Conservation (phyloP, 2,329 filamentous ascomycete species). For the Zasmidium citrigriseum region DNA sequence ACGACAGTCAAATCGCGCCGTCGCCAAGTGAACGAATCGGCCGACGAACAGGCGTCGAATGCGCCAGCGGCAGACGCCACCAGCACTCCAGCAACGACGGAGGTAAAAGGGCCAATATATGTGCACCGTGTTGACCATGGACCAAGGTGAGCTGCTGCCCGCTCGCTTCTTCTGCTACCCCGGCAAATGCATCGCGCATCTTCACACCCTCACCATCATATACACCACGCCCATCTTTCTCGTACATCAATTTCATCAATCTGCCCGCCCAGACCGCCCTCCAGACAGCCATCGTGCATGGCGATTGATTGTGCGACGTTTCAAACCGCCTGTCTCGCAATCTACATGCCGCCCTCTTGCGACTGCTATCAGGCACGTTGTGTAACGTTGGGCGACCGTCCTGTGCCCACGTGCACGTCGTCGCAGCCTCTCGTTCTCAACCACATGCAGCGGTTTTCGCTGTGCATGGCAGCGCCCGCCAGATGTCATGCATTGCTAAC, state of each 20-base stretch:
- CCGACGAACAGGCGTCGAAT: not conserved
- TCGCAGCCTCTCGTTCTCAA: slow-evolving; percentile 8
- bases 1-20: not conserved
- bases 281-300: slow-evolving; percentile 15
- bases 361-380: slow-evolving; percentile 13
- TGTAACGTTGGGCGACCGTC: slow-evolving; percentile 29
- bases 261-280: not conserved
- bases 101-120: slow-evolving; percentile 19
- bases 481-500: slow-evolving; percentile 39
- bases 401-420: slow-evolving; percentile 22
- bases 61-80: not conserved
- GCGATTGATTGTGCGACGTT: slow-evolving; percentile 17
- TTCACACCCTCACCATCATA: slow-evolving; percentile 11
- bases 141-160: slow-evolving; percentile 33
- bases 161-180: slow-evolving; percentile 16
- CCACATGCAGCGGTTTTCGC: slow-evolving; percentile 10
- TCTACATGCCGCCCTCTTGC: not conserved
- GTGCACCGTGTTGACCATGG: slow-evolving; percentile 29
- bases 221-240: not conserved
- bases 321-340: slow-evolving; percentile 3
- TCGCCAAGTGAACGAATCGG: not conserved
- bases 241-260: not conserved
- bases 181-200: slow-evolving; percentile 24
- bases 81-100: not conserved
- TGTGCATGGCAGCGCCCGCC: slow-evolving; percentile 9